Conservation (phyloP, 768 basidiomycete genomes). For the Tricholomella constricta region DNA sequence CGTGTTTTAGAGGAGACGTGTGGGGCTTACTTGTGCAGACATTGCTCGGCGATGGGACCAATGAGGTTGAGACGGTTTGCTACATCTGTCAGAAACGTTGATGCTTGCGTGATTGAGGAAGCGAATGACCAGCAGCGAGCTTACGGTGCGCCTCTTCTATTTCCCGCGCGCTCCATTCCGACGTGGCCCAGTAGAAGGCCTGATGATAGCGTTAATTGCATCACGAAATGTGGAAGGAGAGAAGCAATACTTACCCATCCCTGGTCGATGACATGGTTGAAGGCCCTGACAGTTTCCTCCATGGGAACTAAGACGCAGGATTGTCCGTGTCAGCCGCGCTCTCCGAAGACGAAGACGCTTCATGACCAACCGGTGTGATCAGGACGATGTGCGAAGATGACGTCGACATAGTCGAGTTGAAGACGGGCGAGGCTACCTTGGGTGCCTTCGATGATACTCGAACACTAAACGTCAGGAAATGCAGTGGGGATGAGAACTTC, state of each 20-base stretch:
- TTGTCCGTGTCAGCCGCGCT: not conserved
- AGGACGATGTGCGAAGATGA: conserved; percentile 65
- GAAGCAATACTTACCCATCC: conserved; percentile 54
- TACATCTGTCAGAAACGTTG: conserved; percentile 43
- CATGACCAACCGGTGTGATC: conserved; percentile 49
- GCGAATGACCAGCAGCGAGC: conserved; percentile 18
- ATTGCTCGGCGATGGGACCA: conserved; percentile 74
- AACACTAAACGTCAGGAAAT: not conserved
- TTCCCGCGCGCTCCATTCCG: conserved; percentile 74
- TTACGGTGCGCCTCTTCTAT: conserved; percentile 67
- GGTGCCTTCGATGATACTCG: conserved; percentile 70
- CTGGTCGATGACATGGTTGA: conserved; percentile 70
- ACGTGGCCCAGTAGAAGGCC: conserved; percentile 67
- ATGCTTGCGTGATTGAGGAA: not conserved
- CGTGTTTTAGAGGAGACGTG: not conserved
- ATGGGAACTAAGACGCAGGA: conserved; percentile 43
- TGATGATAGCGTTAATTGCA: conserved; percentile 7
- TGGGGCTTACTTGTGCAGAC: conserved; percentile 58
- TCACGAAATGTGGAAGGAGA: not conserved
- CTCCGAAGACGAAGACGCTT: not conserved
- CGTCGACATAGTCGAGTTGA: conserved; percentile 69
- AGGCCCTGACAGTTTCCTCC: conserved; percentile 78
- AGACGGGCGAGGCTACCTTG: conserved; percentile 64
- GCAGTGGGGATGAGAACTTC: not conserved
- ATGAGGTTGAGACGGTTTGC: conserved; percentile 65